Evolutionary conservation across 208 protist species (phyloP), one percentile per base, ranked within the genome.

Genomic region (Porcisia hertigi): DNA sequence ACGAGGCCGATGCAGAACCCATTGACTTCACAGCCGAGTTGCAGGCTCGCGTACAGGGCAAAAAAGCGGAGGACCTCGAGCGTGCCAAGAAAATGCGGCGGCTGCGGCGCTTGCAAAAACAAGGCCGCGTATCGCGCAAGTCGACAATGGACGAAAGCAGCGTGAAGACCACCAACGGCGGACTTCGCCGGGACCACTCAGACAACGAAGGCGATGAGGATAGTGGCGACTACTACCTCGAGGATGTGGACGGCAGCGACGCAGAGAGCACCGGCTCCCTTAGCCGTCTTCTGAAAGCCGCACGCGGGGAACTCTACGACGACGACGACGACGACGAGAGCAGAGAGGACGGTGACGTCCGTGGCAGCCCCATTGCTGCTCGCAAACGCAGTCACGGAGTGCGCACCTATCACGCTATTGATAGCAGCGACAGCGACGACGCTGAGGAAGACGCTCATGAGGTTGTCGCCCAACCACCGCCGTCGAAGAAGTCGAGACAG

Each of bases 61-160:
- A 55, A n/a, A 86, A 90, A 34, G 76, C 55, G 6, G 80, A 80
- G 4, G 93, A 97, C 78, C 34, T 73, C 39, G 90, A 91, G 36
- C 86, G 93, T 18, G 88, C 90, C 7, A 93, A 93, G 74, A 84
- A 92, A 62, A 75, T 97, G 54, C 91, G 93, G 8, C 90, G 89
- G 53, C 88, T 96, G 45, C 93, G 93, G 30, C 78, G 85, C 6
- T 77, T 96, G 47, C 91, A 97, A 69, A 83, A 84, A 54, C 69
- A 71, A 39, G 91, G 93, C 49, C 86, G 87, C 43, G 81, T 94
- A 30, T 84, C 90, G 52, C 91, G 88, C 66, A 93, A 91, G 59
- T 80, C 71, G 7, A 84, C 86, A 8, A 82, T 97, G 34, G 81
- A 93, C 53, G 86, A 92, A 20, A 86, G 74, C 62, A 83, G 80